phyloP scores from a whole-genome alignment of 2,329 filamentous ascomycete genomes.

The Colletotrichum coccodes region DNA sequence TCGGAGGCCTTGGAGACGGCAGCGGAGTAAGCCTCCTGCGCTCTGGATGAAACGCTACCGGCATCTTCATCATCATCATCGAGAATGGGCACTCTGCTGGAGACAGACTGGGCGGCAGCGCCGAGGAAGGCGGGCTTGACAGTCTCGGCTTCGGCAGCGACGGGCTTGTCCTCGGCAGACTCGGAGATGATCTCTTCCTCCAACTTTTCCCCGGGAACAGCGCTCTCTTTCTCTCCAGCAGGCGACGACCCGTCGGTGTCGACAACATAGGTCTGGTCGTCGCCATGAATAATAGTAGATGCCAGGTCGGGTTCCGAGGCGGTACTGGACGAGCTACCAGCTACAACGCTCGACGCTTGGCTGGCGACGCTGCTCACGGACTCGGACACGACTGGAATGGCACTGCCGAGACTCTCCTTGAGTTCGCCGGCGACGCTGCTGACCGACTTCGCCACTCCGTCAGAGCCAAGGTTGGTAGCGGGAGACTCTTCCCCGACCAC shows the following conservation, averaged over 20 bases:
- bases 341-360: constrained; percentile 32
- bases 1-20: constrained; percentile 74
- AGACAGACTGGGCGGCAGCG: constrained; percentile 60
- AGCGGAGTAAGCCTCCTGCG: constrained; percentile 69
- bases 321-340: not conserved
- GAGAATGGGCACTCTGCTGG: constrained; percentile 58
- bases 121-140: constrained; percentile 62
- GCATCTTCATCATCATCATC: constrained; percentile 56
- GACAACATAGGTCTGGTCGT: constrained; percentile 31
- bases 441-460: constrained; percentile 4
- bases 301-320: constrained; percentile 28
- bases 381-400: constrained; percentile 35
- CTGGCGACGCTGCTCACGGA: constrained; percentile 35
- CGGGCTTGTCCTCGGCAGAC: constrained; percentile 40
- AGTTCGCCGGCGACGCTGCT: constrained; percentile 16
- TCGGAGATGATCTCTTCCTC: constrained; percentile 38
- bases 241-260: constrained; percentile 36
- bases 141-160: constrained; percentile 41
- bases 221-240: constrained; percentile 32
- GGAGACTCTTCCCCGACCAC: constrained; percentile 32
- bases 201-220: constrained; percentile 30
- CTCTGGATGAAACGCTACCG: constrained; percentile 53
- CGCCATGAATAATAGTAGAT: constrained; percentile 29
- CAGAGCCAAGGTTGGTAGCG: constrained; percentile 13
- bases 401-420: constrained; percentile 25